A percentile compares a stretch with the other conserved stretches of the same genome.
phyloP scores from a whole-genome alignment of 2,329 filamentous ascomycete species.

The Fusarium heterosporum region DNA sequence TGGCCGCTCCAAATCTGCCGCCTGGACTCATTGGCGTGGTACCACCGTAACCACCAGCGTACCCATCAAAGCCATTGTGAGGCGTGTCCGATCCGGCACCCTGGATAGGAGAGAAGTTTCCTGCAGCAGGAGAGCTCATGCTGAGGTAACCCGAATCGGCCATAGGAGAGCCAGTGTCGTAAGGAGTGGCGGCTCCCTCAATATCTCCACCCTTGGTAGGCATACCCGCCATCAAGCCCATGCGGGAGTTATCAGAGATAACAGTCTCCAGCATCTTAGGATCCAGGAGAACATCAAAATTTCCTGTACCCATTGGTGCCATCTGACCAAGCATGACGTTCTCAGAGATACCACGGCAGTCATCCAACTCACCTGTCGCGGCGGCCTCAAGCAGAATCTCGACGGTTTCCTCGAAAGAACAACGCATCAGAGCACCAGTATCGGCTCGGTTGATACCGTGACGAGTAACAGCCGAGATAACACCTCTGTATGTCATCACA shows the following conservation, averaged over 20 bases:
- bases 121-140: constrained; percentile 71
- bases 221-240: constrained; percentile 83
- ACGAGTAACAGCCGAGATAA: constrained; percentile 94
- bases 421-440: constrained; percentile 98
- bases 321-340: constrained; percentile 99
- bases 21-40: constrained; percentile 71
- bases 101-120: constrained; percentile 82
- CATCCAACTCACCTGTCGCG: constrained; percentile 92
- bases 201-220: constrained; percentile 79
- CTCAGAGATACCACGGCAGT: constrained; percentile 97
- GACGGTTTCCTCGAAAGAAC: constrained; percentile 99
- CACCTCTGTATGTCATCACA: constrained; percentile 96
- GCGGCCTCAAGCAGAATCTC: constrained; percentile 98
- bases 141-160: constrained; percentile 75
- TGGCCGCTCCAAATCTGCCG: constrained; percentile 68
- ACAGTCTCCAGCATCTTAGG: constrained; percentile 96
- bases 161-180: constrained; percentile 87
- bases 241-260: constrained; percentile 90
- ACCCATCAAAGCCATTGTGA: constrained; percentile 70
- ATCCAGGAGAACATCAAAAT: constrained; percentile 93
- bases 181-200: constrained; percentile 91
- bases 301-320: constrained; percentile 95
- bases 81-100: constrained; percentile 78
- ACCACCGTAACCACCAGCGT: constrained; percentile 65
- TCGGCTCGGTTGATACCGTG: constrained; percentile 99